Percentiles rank a stretch among this genome's conserved stretches.
Evolutionary conservation across 371 early-diverging fungal species (phyloP).

Genomic region (Saksenaea oblongispora): DNA sequence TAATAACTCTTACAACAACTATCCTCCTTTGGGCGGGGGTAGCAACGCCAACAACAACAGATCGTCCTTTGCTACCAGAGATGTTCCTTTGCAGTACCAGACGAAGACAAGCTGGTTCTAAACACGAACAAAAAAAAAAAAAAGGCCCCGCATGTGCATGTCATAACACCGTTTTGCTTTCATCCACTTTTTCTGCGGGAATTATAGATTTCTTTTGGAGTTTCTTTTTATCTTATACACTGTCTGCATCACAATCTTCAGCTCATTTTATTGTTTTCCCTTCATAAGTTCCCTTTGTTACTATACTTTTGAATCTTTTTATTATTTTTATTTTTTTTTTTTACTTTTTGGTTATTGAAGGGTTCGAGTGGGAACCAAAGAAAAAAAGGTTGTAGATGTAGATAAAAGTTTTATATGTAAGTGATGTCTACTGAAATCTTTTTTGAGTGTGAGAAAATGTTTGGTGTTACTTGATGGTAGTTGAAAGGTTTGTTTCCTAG

Average conservation of each 20-base stretch:
- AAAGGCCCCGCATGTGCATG: background rate
- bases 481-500: background rate
- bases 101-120: conserved; percentile 76
- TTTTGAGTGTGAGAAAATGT: background rate
- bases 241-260: conserved; percentile 6
- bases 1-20: conserved; percentile 17
- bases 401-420: conserved; percentile 3
- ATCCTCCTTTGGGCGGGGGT: conserved; percentile 15
- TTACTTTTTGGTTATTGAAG: conserved; percentile 1
- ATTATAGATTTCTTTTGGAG: conserved; percentile 3
- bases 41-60: conserved; percentile 15
- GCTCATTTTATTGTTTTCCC: conserved; percentile 6
- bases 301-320: background rate
- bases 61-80: conserved; percentile 23
- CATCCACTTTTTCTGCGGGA: conserved; percentile 1
- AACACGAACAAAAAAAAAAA: conserved; percentile 13
- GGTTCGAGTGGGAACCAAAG: conserved; percentile 6
- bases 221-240: background rate
- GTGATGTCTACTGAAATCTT: background rate
- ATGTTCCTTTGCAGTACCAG: conserved; percentile 40
- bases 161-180: conserved; percentile 2
- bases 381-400: conserved; percentile 6
- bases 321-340: background rate
- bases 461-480: background rate
- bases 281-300: conserved; percentile 3